Evolutionary conservation across 2,329 filamentous ascomycete genomes (phyloP), one percentile per base, ranked within the genome.

Genomic region (Cercospora berteroae): DNA sequence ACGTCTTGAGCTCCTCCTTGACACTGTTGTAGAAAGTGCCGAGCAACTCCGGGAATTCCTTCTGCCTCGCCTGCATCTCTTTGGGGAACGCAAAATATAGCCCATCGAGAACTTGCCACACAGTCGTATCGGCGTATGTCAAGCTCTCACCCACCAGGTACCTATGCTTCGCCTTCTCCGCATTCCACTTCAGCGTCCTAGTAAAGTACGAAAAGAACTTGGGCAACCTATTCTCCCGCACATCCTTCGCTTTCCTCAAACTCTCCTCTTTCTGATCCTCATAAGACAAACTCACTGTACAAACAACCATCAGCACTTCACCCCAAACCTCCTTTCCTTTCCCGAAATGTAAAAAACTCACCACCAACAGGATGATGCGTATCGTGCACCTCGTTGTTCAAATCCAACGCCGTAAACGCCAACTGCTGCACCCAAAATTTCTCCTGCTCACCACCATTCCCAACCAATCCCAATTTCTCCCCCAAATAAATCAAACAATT

Each of bases 191-290:
- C 5, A 94, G 76, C 18, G 90, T 85, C 1, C 89, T 81, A 81
- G 93, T 86, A 71, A 92, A 90, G 77, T 90, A 93, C 1, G 79
- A 83, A 23, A 94, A 78, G 75, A 88, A 93, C 80, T 92, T 93
- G 18, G 91, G 90, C 33, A 94, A 81, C 1, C 91, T 82, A 52
- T 81, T 84, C 63, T 84, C 79, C 8, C 88, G 80, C 66, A 88
- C 92, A 64, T 88, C 83, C 50, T 80, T 80, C 8, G 86, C 83
- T 69, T 83, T 85, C 67, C 82, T 83, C 74, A 88, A 79, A 16
- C 88, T 83, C 76, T 92, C 91, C 0, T 83, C 80, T 77, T 89
- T 92, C 79, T 94, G 91, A 27, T 93, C 89, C 74, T 93, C 90
- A 73, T 93, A 94, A 77, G 89, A 90, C 1, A 52, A 60, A 42